Base-by-base conservation (phyloP, 2,329 filamentous ascomycete genomes). In the Trichoderma polysporum region DNA sequence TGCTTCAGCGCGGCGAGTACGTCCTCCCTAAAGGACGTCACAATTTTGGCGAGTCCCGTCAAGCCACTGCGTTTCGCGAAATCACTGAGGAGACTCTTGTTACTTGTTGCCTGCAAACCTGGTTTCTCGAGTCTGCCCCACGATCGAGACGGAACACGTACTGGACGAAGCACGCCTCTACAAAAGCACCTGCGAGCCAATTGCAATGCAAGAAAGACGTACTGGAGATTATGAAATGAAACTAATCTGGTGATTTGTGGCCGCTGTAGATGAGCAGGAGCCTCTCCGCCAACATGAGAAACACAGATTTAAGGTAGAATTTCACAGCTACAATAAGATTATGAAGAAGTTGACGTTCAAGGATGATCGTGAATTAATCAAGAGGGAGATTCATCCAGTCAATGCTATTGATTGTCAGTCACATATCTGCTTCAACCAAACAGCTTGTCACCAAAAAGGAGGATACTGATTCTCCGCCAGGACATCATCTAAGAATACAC, bases 81-180 rank as follows among this genome's bases (percentile, higher is more conserved):
- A 35, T 65, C 17, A 41, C 41, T 10, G 66, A 71, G 50, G 69
- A 71, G 54, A 70, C 47, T 6, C 56, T 29, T 2, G 19, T 59
- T 9, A 4, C 47, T 25, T 66, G 64, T n/a, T 25, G 9, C 41
- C 39, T 10, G 41, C 58, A 15, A 27, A 35, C 13, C 17, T 66
- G 31, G 17, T 27, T 25, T 39, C 52, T 13, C 53, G 53, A 3
- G 19, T 41, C 29, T 29, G 33, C 8, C 33, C 50, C 10, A 5
- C 52, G 4, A 5, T 22, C 3, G 39, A 57, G 29, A 29, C 52
- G 1, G 39, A 9, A 5, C 3, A 70, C 15, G 37, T 61, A 10
- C 37, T 53, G 2, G 59, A 78, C 39, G 13, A 45, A 19, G n/a
- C 58, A 6, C 67, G 67, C 1, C 31, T 59, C 73, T 62, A 77